phyloP scores from a whole-genome alignment of 1,139 yeast genomes.

The Geotrichum bryndzae region DNA sequence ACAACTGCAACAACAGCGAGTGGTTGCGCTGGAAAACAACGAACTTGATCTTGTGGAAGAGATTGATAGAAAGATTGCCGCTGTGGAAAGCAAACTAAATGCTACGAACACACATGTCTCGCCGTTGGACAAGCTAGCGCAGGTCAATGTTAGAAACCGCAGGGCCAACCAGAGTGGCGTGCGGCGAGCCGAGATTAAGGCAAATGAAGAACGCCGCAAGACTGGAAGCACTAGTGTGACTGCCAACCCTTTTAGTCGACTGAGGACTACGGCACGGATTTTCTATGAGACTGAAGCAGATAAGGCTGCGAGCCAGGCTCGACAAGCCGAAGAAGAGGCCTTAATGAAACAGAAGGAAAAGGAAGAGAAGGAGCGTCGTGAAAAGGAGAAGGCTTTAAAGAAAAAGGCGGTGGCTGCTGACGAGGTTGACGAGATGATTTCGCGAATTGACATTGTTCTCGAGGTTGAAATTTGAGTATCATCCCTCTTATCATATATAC shows the following conservation, averaged over 20 bases:
- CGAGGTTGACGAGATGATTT: conserved; percentile 45
- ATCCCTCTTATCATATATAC: background rate
- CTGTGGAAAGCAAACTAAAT: conserved; percentile 33
- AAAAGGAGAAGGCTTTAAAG: conserved; percentile 22
- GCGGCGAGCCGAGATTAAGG: conserved; percentile 70
- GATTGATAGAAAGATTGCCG: conserved; percentile 49
- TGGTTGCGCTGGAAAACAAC: conserved; percentile 66
- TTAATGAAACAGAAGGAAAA: conserved; percentile 44
- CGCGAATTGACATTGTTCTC: conserved; percentile 42
- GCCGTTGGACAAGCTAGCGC: conserved; percentile 44
- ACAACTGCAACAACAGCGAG: conserved; percentile 64
- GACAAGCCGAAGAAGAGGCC: conserved; percentile 34
- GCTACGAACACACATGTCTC: conserved; percentile 22
- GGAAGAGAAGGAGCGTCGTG: conserved; percentile 38
- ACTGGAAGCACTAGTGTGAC: conserved; percentile 41
- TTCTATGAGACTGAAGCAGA: conserved; percentile 49
- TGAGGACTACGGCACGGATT: conserved; percentile 78
- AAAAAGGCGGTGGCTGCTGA: conserved; percentile 30
- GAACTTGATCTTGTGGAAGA: conserved; percentile 48
- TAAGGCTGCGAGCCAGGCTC: conserved; percentile 20
- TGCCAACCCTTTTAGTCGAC: conserved; percentile 83
- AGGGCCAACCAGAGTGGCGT: conserved; percentile 70
- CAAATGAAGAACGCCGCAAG: conserved; percentile 52
- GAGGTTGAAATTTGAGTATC: conserved; percentile 36
- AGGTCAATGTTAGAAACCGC: conserved; percentile 76